These are phyloP conservation scores for Stephania japonica DNA, from an alignment of 164 flowering plant genomes.

Conservation along the genomic window DNA sequence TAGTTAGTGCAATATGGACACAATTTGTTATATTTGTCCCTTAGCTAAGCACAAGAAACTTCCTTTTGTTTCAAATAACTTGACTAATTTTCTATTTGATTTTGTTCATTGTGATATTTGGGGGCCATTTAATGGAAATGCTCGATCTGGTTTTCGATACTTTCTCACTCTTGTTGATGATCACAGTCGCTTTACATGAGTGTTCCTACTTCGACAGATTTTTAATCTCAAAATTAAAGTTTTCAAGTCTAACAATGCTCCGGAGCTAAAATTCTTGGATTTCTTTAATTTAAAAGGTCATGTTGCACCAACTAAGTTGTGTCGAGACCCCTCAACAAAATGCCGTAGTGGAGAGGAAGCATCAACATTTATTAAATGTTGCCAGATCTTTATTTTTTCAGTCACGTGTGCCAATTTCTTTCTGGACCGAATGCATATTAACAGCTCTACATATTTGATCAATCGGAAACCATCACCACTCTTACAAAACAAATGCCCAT, in stretches of 20 bases:
- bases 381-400: background rate
- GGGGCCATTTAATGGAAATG: background rate
- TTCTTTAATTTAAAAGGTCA: background rate
- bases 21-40: background rate
- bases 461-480: background rate
- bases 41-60: background rate
- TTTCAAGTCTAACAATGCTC: background rate
- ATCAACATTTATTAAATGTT: background rate
- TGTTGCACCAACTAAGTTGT: background rate
- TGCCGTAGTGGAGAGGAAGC: background rate
- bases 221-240: background rate
- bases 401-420: background rate
- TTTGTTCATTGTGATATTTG: background rate
- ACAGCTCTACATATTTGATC: background rate
- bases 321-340: background rate
- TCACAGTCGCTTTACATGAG: background rate
- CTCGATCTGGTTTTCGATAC: background rate
- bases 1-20: no score
- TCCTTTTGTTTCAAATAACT: background rate
- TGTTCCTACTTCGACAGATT: background rate
- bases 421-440: background rate
- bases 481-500: background rate
- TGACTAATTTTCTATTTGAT: background rate
- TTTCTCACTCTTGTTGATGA: background rate
- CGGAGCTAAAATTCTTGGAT: background rate